Evolutionary conservation across 2,329 filamentous ascomycete genomes (phyloP), one percentile per base, ranked within the genome.

Genomic region (Lecanicillium sp.): DNA sequence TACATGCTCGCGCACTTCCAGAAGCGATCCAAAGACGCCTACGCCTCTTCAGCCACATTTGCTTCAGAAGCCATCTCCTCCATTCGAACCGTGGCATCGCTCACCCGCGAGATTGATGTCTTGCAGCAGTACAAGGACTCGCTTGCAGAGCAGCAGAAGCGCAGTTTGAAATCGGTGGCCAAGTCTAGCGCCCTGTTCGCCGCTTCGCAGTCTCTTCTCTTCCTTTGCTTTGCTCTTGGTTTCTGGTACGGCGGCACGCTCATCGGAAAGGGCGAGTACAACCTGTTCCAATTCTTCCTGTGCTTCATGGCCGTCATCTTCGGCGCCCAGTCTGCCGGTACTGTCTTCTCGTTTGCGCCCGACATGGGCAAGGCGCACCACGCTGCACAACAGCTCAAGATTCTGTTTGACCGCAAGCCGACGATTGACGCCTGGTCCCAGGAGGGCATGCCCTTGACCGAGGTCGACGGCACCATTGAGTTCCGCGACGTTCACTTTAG

Each of bases 291-390:
- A 49, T 97, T 97, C 72, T 97, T 96, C 64, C 71, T 95, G 33
- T 88, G 86, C 53, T 96, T 95, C 64, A 79, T 82, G 44, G 74
- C 87, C 33, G 77, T 97, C 51, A 84, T 96, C 52, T 96, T 94
- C 53, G 87, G 89, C 39, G 84, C 88, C 0, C 90, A 97, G 60
- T 92, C 88, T 4, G 90, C 90, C 2, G 90, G 90, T 7, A 84
- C 81, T 12, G 82, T 90, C 53, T 96, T 92, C 68, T 87, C 79
- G 5, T 95, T 90, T 58, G 87, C 87, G 1, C 87, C 88, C 1
- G 87, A 95, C 48, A 94, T 94, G 84, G 83, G 87, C 47, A 94
- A 97, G 64, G 89, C 89, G 0, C 87, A 89, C 57, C 75, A 89
- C 41, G 86, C 90, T 1, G 87, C 89, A 0, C 71, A 74, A 25